phyloP scores from a whole-genome alignment of 2,329 filamentous ascomycete species.

The Cadophora luteo-olivacea region DNA sequence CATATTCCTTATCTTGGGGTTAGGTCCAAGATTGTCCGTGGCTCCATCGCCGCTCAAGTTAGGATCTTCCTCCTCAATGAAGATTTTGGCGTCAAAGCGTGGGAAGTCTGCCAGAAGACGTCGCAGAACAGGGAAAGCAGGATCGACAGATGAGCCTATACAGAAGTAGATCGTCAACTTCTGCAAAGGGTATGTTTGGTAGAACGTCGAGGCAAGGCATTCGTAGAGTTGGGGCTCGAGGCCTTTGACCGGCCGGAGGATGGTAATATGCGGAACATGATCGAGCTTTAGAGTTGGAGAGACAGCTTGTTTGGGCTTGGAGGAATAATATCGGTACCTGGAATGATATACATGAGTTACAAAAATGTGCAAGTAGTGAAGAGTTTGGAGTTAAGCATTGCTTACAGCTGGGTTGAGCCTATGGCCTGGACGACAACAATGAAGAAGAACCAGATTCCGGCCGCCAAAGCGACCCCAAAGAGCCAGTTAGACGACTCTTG shows the following conservation, averaged over 20 bases:
- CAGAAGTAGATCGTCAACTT: constrained; percentile 85
- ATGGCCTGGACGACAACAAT: constrained; percentile 62
- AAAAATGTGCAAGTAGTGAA: not conserved
- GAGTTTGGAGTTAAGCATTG: constrained; percentile 1
- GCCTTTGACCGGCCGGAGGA: constrained; percentile 93
- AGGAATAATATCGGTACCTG: constrained; percentile 62
- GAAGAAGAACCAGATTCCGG: constrained; percentile 58
- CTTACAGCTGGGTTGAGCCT: constrained; percentile 62
- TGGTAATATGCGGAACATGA: constrained; percentile 80
- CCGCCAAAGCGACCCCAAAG: constrained; percentile 51
- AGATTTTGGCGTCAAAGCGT: constrained; percentile 70
- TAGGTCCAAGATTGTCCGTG: constrained; percentile 77
- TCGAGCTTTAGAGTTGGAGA: constrained; percentile 57
- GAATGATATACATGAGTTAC: not conserved
- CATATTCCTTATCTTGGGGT: constrained; percentile 98
- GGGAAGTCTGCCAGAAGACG: constrained; percentile 77
- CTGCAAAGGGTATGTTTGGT: constrained; percentile 77
- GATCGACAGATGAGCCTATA: constrained; percentile 75
- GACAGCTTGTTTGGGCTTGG: constrained; percentile 54
- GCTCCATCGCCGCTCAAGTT: constrained; percentile 62
- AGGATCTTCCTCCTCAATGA: constrained; percentile 84
- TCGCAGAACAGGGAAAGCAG: constrained; percentile 76
- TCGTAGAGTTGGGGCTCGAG: constrained; percentile 90
- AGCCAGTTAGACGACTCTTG: constrained; percentile 36
- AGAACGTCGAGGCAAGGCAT: constrained; percentile 86